Evolutionary conservation across 148 eudicot species (phyloP), one percentile per base, ranked within the genome.

Genomic region (Persicaria maculosa): DNA sequence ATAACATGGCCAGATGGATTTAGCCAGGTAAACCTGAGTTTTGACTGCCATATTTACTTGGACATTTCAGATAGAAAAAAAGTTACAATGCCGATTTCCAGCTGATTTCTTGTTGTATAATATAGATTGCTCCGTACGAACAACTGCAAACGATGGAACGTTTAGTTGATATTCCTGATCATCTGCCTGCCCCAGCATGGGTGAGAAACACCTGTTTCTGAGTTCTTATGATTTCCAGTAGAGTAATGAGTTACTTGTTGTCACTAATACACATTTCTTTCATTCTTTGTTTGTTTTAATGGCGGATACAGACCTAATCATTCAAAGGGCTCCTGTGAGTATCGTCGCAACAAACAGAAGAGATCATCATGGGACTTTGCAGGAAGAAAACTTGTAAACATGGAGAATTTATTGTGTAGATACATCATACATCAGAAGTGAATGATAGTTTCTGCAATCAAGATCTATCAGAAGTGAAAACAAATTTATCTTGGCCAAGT

Each of bases 1-100:
- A 96, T 96, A 78, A 88, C 91, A 44, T 96, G 99, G 99, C 97
- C 99, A 16, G 99, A 96, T 83, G 99, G 97, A 59, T 96, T 96
- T 83, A 90, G 65, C 84, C 99, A 96, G 97, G 99, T 96, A 71
- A 36, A 3, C 72, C 15, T 54, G 22, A n/a, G 74, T 7, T 45
- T 72, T 46, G 48, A 44, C 22, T 45, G 11, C 46, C 44, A 8
- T 10, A 57, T 57, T 57, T 17, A 57, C 62, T 19, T 17, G 25
- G 6, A 17, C 6, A 7, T 2, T 57, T 62, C 31, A 31, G 31
- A 58, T 17, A 3, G 20, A 58, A 7, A 57, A 58, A 31, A 31
- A 31, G 40, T 0, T 31, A 31, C 40, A 31, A 31, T 31, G 40
- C 40, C 40, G 2, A 31, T 31, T 31, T 31, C 40, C 31, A 3